Base-by-base conservation (phyloP, 352 stramenopile genomes). In the Elongisporangium anandrum region DNA sequence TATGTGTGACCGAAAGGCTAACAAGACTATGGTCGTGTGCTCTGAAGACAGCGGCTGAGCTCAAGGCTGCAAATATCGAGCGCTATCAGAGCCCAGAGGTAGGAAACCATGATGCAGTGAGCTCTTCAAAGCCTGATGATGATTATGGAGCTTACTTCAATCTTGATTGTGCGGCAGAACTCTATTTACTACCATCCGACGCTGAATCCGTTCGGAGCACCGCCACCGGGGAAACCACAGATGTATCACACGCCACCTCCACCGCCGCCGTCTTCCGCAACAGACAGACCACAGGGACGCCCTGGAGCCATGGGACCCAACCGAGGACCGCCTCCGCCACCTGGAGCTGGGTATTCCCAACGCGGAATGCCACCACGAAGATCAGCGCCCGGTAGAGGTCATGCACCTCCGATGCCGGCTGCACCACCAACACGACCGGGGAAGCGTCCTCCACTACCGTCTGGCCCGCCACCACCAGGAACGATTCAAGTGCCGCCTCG, bases 161-260 rank as follows among this genome's bases (percentile, higher is more conserved):
- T 5, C 17, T 50, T 8, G n/a, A 20, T n/a, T 22, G 24, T 19
- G 6, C 9, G 9, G 8, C 34, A 88, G 79, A 92, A 89, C 49
- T 92, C 82, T 1, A 80, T 92, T 48, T 90, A 92, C 59, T 92
- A 90, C 52, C 80, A 92, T 48, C 80, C 80, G n/a, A 88, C 80
- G 19, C 54, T 92, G 9, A 92, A 92, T 34, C 82, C 82, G 1
- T 92, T 90, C 23, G 82, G 82, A 19, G 80, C 81, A 1, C 82
- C 82, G 7, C 82, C 82, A 1, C 82, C 82, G 20, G 82, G 82
- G 15, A 70, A 68, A 24, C 80, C 82, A 7, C 80, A 92, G 29
- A 75, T 69, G 68, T 92, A 87, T 60, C 75, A 69, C 15, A 65
- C 77, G 2, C 68, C 70, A 29, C 66, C 74, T 12, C 54, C 70